Evolutionary conservation across 148 eudicot species (phyloP), one percentile per base, ranked within the genome.

Genomic region (Chenopodium suecicum): DNA sequence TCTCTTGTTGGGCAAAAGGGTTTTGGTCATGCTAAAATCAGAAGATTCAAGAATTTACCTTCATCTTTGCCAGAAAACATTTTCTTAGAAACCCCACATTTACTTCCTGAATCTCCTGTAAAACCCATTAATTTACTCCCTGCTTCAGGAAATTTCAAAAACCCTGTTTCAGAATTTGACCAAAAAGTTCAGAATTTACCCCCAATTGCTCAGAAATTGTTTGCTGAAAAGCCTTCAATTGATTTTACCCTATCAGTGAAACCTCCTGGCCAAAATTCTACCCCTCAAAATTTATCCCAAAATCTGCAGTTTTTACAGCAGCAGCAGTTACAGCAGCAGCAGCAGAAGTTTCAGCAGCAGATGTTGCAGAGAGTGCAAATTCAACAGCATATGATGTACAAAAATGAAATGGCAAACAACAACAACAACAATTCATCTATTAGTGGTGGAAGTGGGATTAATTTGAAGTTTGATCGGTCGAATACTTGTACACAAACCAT

Each of bases 381-480:
- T 75, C 88, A 86, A 48, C 85, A 86, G 78, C 90, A 90, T 27
- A 82, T 85, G 75, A 81, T 79, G 78, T 84, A 85, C 22, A 89
- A 84, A 13, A 62, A 83, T 72, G 90, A 84, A 23, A 48, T 85
- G 87, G 65, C 82, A 75, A 74, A 46, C 29, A 73, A 81, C 77
- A 37, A 37, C 44, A 37, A 37, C 44, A 41, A 41, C 7, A 41
- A 41, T 41, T 78, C 86, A 54, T 82, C 47, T 27, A 76, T 58
- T 25, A 84, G 66, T 60, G 86, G 80, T 60, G 86, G 80, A 47
- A 80, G 82, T 78, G 81, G 87, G 60, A 29, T 88, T 5, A 89
- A 88, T 62, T 62, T 88, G 84, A 90, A 88, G 31, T 88, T 88
- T 68, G 89, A 85, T 63, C 82, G 88, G 63, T 83, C 89, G 8